A percentile compares a stretch with the other conserved stretches of the same genome.
These are phyloP conservation scores for Digitaria exilis DNA, from an alignment of 202 grass and related monocot genomes.

Conservation along the genomic window DNA sequence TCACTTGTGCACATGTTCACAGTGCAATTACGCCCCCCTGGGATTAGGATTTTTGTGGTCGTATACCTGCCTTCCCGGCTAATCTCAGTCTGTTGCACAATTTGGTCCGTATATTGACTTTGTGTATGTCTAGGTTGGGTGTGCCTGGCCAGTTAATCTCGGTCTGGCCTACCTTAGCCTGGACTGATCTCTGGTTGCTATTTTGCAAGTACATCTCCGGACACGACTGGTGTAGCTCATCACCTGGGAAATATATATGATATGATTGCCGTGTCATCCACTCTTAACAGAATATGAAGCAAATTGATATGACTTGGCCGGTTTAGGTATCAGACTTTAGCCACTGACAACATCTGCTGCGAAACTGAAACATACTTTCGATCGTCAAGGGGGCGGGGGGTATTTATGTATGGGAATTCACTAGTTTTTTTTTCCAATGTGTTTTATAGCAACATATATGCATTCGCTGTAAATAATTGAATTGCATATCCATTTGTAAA, in stretches of 20 bases:
- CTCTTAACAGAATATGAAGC: neutral
- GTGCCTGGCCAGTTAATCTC: too few relatives aligned
- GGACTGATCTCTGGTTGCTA: too few relatives aligned
- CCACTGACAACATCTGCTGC: neutral
- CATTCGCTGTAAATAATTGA: too few relatives aligned
- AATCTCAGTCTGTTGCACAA: neutral
- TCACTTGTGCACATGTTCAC: too few relatives aligned
- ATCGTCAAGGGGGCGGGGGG: too few relatives aligned
- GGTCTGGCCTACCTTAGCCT: too few relatives aligned
- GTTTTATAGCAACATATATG: too few relatives aligned
- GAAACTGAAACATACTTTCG: neutral
- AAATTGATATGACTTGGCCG: neutral
- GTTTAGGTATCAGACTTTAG: neutral
- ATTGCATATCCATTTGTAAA: too few relatives aligned
- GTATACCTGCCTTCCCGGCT: neutral
- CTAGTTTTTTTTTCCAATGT: too few relatives aligned
- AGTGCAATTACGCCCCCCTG: neutral
- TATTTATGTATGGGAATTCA: too few relatives aligned
- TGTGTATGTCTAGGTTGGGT: neutral
- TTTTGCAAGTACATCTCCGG: too few relatives aligned
- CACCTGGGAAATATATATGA: neutral
- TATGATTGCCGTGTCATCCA: neutral
- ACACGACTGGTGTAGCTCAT: too few relatives aligned
- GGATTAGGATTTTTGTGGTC: neutral
- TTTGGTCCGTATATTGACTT: neutral